Conservation (phyloP, 139 green algal genomes). For the Parachlorella kessleri region DNA sequence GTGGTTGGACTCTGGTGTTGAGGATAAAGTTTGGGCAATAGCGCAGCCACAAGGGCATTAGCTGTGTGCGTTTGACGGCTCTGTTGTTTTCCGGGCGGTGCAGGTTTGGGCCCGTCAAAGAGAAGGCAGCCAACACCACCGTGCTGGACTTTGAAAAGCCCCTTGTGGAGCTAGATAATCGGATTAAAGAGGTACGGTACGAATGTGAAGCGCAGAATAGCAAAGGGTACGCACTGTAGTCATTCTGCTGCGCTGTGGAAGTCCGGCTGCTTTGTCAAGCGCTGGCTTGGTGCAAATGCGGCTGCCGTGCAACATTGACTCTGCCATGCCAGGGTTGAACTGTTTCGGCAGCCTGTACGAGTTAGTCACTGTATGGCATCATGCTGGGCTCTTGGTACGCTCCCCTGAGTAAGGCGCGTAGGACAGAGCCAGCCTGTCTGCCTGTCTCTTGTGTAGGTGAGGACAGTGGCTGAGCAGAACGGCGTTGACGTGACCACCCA, state of each 20-base stretch:
- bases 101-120: slow-evolving; percentile 77
- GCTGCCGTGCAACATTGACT: too few relatives aligned
- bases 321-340: too few relatives aligned
- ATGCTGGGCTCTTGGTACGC: too few relatives aligned
- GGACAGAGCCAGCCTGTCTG: too few relatives aligned
- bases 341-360: too few relatives aligned
- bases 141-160: slow-evolving; percentile 97
- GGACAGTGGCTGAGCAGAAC: slow-evolving; percentile 92
- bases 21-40: not conserved
- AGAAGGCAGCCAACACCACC: slow-evolving; percentile 67
- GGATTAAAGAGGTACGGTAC: slow-evolving; percentile 96
- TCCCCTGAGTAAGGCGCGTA: too few relatives aligned
- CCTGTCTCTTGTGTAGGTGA: slow-evolving; percentile 66
- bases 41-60: not conserved
- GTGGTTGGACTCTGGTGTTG: not conserved
- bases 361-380: too few relatives aligned
- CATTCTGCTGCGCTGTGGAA: too few relatives aligned
- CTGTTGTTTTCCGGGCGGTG: not conserved
- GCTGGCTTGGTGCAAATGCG: too few relatives aligned
- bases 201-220: too few relatives aligned
- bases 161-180: slow-evolving; percentile 94
- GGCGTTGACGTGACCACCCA: slow-evolving; percentile 86
- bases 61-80: not conserved
- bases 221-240: too few relatives aligned
- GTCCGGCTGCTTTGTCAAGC: too few relatives aligned